These are phyloP conservation scores for Madurella mycetomatis DNA, from an alignment of 2,329 filamentous ascomycete genomes.

Conservation along the genomic window DNA sequence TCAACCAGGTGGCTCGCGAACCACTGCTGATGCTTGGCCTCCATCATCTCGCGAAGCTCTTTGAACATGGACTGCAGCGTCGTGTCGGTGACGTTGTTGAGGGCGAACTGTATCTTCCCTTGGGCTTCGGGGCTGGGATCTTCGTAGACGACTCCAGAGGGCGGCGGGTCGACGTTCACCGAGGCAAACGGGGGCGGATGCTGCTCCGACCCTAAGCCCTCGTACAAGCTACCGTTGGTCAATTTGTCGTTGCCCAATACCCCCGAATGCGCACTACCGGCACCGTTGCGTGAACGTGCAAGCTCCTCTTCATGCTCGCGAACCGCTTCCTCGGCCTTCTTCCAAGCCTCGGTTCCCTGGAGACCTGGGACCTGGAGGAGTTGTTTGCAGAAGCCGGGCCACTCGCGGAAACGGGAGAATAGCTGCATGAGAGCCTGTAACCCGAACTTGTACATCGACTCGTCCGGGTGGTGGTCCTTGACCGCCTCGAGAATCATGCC, in stretches of 20 bases:
- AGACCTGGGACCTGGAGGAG: conserved; percentile 77
- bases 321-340: conserved; percentile 76
- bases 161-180: conserved; percentile 68
- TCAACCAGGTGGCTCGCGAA: conserved; percentile 94
- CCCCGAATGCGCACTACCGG: conserved; percentile 29
- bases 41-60: conserved; percentile 74
- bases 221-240: conserved; percentile 68
- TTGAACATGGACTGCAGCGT: conserved; percentile 81
- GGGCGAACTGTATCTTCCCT: conserved; percentile 88
- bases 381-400: conserved; percentile 90
- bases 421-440: conserved; percentile 91
- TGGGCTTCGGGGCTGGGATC: conserved; percentile 81
- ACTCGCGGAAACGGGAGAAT: conserved; percentile 76
- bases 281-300: conserved; percentile 51
- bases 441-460: conserved; percentile 97
- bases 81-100: conserved; percentile 92
- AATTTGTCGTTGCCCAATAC: conserved; percentile 45
- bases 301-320: conserved; percentile 61
- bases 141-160: conserved; percentile 62
- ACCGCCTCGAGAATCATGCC: conserved; percentile 98
- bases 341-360: conserved; percentile 78
- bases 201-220: conserved; percentile 54
- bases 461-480: conserved; percentile 73
- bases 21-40: conserved; percentile 86
- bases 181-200: conserved; percentile 69